phyloP scores from a whole-genome alignment of 495 filamentous ascomycete genomes.

The Aspergillus ostianus region DNA sequence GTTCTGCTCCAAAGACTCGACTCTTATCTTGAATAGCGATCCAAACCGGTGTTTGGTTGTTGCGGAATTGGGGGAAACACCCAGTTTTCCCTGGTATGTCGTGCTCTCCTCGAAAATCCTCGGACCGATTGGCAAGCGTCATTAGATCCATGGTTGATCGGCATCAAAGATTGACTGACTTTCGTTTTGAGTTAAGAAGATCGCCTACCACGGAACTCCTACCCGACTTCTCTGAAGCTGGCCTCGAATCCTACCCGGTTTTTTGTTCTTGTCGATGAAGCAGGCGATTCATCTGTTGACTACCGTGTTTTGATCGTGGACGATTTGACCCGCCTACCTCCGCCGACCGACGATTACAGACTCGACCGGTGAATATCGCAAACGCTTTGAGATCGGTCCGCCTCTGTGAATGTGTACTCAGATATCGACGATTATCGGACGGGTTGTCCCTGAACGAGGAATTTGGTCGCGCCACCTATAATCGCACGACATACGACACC shows the following conservation, averaged over 20 bases:
- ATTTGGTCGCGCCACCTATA: neutral
- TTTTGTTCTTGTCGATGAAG: neutral
- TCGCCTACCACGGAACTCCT: conserved; percentile 12
- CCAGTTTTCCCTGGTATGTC: conserved; percentile 7
- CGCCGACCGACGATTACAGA: conserved; percentile 1
- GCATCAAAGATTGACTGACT: conserved; percentile 7
- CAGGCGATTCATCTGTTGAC: neutral
- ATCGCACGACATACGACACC: neutral
- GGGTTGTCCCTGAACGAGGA: neutral
- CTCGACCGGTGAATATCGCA: neutral
- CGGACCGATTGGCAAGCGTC: conserved; percentile 5
- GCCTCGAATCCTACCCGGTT: neutral
- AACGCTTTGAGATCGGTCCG: neutral
- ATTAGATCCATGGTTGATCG: conserved; percentile 11
- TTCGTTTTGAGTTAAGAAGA: conserved; percentile 7
- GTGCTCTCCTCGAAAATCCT: neutral
- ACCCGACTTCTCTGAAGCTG: conserved; percentile 3
- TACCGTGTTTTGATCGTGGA: neutral
- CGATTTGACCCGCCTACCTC: neutral
- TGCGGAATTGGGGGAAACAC: neutral
- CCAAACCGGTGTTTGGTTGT: neutral
- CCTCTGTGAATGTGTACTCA: neutral
- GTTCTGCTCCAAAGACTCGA: neutral
- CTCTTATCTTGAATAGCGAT: too few relatives aligned
- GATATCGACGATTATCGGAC: neutral